Evolutionary conservation across 1,139 yeast genomes (phyloP).

Genomic region (Pichia sp.): DNA sequence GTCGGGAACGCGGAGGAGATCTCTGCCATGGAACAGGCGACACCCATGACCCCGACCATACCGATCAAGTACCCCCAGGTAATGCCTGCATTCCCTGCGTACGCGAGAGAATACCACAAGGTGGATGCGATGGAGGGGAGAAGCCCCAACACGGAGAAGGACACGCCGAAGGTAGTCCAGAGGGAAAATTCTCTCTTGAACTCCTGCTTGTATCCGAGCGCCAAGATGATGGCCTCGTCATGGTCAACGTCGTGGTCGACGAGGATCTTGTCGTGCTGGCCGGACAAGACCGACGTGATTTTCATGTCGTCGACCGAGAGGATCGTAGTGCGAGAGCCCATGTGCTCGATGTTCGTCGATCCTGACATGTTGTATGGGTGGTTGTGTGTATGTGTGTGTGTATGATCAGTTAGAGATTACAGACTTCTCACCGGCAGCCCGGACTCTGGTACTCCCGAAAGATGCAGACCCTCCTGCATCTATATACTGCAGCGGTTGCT

Average conservation of each 20-base stretch:
- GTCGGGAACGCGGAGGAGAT: constrained; percentile 65
- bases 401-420: not conserved
- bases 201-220: constrained; percentile 71
- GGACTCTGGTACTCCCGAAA: too few relatives aligned
- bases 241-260: constrained; percentile 41
- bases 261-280: constrained; percentile 25
- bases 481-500: too few relatives aligned
- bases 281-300: constrained; percentile 29
- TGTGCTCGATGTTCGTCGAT: constrained; percentile 1
- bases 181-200: constrained; percentile 64
- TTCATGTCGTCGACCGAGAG: constrained; percentile 30
- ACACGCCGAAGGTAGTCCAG: constrained; percentile 61
- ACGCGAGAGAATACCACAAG: constrained; percentile 43
- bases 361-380: constrained; percentile 5
- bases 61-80: constrained; percentile 56
- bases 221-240: constrained; percentile 56
- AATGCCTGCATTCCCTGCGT: constrained; percentile 48
- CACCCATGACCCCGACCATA: constrained; percentile 45
- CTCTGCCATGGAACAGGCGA: constrained; percentile 57
- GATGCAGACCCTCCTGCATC: too few relatives aligned
- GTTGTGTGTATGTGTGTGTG: not conserved
- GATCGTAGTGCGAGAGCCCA: constrained; percentile 22
- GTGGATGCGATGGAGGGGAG: constrained; percentile 66
- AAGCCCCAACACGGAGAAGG: constrained; percentile 68
- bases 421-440: too few relatives aligned